Evolutionary conservation across 2,329 filamentous ascomycete species (phyloP), one percentile per base, ranked within the genome.

Genomic region (Rutstroemia sp.): DNA sequence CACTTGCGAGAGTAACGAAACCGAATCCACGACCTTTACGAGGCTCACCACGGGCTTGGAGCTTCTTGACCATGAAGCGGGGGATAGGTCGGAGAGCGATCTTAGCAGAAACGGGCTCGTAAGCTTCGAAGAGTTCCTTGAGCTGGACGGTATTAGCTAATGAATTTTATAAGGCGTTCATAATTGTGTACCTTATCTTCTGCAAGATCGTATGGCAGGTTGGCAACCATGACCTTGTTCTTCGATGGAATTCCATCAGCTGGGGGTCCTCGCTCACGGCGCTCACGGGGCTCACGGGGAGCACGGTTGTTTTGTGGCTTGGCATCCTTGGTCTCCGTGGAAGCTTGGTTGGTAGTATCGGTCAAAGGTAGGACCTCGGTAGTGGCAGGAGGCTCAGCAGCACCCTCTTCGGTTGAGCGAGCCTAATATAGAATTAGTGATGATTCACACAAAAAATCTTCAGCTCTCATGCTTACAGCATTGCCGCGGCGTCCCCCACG

Each of bases 41-140:
- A 69, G 92, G 86, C 79, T 99, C 94, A 71, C 92, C 92, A 72
- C 94, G 92, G 69, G 92, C 92, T 78, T 96, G 92, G 61, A 99
- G 89, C 84, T 99, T 99, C 87, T 96, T 96, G 78, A 99, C 94
- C 94, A 99, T 99, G 81, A 97, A 99, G 69, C 92, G 92, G 67
- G 94, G 94, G 66, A 99, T 99, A 52, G 94, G 94, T 69, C 94
- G 92, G 67, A 99, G 89, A 65, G 94, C 94, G 71, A 99, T 97
- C 85, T 97, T 99, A 74, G 94, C 92, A 63, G 91, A 95, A 66
- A 87, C 87, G 60, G 94, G 94, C 71, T 91, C 82, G 79, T 96
- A 99, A 62, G 84, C 89, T 70, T 83, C 81, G 77, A 99, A 99
- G 70, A 99, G 89, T 74, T 99, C 92, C 79, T 96, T 92, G 71